Conservation (phyloP, 495 filamentous ascomycete species). For the Thermochaetoides thermophila region DNA sequence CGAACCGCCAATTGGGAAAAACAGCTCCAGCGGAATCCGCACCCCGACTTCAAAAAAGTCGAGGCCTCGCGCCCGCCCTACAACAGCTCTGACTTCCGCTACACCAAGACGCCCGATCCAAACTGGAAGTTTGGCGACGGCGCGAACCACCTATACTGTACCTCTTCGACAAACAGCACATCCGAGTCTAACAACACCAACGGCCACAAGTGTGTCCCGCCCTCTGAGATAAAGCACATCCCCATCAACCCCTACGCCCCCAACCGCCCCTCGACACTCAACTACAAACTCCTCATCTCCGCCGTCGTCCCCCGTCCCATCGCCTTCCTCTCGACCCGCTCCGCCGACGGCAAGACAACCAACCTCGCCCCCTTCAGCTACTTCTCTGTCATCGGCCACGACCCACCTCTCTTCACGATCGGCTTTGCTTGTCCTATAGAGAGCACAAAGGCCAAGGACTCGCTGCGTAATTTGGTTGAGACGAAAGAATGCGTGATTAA, state of each 20-base stretch:
- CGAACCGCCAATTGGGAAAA: slow-evolving; percentile 25
- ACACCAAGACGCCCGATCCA: slow-evolving; percentile 58
- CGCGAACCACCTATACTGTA: slow-evolving; percentile 39
- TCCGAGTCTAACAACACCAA: too few relatives aligned
- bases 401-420: slow-evolving; percentile 79
- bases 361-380: slow-evolving; percentile 87
- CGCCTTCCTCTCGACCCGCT: slow-evolving; percentile 38
- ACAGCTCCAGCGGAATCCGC: slow-evolving; percentile 44
- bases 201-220: too few relatives aligned
- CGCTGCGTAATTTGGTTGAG: slow-evolving; percentile 55
- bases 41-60: slow-evolving; percentile 62
- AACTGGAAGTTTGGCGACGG: slow-evolving; percentile 68
- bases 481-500: slow-evolving; percentile 71
- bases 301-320: slow-evolving; percentile 73
- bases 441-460: slow-evolving; percentile 48
- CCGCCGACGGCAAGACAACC: slow-evolving; percentile 24
- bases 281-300: slow-evolving; percentile 89
- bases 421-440: slow-evolving; percentile 48
- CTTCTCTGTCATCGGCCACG: slow-evolving; percentile 69
- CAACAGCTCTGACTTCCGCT: slow-evolving; percentile 35
- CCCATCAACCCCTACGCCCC: slow-evolving; percentile 70
- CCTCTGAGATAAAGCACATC: slow-evolving; percentile 45
- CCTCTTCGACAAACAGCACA: slow-evolving; percentile 41
- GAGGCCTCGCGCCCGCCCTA: slow-evolving; percentile 63
- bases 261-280: slow-evolving; percentile 50